These are phyloP conservation scores for Patellifolia procumbens DNA, from an alignment of 179 eudicot species.

Conservation along the genomic window DNA sequence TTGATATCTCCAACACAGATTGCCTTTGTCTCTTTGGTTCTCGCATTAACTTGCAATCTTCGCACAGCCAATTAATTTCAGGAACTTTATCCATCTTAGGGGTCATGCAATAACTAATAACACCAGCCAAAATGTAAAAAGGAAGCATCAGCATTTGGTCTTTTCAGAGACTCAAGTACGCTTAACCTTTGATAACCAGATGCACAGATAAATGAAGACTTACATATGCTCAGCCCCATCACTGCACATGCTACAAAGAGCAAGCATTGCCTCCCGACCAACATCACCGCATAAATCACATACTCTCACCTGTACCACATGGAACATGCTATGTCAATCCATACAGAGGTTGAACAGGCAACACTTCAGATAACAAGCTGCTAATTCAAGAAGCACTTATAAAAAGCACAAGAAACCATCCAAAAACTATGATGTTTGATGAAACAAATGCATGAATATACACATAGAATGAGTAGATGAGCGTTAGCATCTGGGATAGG, in stretches of 20 bases:
- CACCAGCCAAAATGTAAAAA: constrained; percentile 10
- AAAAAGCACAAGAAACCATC: constrained; percentile 7
- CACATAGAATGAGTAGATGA: background rate
- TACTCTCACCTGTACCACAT: constrained; percentile 34
- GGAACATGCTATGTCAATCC: constrained; percentile 19
- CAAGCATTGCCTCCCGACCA: constrained; percentile 48
- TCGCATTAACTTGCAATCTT: constrained; percentile 37
- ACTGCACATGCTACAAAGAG: constrained; percentile 48
- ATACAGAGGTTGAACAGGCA: background rate
- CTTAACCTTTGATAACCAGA: background rate
- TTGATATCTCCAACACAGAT: constrained; percentile 18
- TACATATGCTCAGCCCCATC: constrained; percentile 60
- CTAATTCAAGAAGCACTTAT: background rate
- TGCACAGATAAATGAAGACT: constrained; percentile 11
- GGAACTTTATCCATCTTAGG: constrained; percentile 44
- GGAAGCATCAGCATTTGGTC: constrained; percentile 5
- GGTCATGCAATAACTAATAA: constrained; percentile 47
- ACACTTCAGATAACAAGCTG: background rate
- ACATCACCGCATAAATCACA: constrained; percentile 56
- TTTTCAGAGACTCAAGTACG: background rate
- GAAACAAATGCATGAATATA: background rate
- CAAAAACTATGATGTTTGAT: background rate
- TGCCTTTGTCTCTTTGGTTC: constrained; percentile 24
- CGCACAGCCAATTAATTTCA: constrained; percentile 49
- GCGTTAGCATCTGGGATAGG: background rate